Evolutionary conservation across 768 basidiomycete species (phyloP).

Genomic region (Boletus reticuloceps): DNA sequence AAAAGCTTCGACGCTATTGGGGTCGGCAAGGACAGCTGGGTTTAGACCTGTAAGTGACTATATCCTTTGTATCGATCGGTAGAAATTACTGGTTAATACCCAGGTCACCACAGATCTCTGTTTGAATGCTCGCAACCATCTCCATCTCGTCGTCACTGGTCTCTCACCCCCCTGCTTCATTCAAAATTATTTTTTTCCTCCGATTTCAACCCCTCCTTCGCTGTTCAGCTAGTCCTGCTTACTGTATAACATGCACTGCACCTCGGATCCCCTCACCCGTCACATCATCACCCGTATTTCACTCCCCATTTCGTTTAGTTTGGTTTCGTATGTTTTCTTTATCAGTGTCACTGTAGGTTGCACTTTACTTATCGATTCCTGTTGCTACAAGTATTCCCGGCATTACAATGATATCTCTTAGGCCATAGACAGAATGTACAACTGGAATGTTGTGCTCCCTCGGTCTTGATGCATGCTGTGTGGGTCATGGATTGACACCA

Average conservation of each 20-base stretch:
- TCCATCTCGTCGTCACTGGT: background rate
- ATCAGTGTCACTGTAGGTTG: conserved; percentile 24
- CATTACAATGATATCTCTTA: conserved; percentile 30
- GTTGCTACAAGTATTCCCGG: conserved; percentile 31
- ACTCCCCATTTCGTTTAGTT: conserved; percentile 17
- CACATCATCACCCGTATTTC: conserved; percentile 17
- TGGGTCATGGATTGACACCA: background rate
- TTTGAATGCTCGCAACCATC: background rate
- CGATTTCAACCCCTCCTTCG: conserved; percentile 4
- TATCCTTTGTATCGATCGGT: conserved; percentile 43
- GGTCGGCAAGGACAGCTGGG: conserved; percentile 75
- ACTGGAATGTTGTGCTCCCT: conserved; percentile 5
- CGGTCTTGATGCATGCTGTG: background rate
- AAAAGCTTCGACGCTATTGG: conserved; percentile 83
- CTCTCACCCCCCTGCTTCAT: conserved; percentile 2
- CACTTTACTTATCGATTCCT: conserved; percentile 28
- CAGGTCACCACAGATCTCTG: background rate
- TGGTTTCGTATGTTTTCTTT: conserved; percentile 25
- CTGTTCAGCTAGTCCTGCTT: conserved; percentile 18
- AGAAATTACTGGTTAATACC: conserved; percentile 40
- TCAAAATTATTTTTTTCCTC: conserved; percentile 10
- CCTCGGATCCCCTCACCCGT: conserved; percentile 15
- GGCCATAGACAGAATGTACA: conserved; percentile 23
- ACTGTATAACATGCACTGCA: conserved; percentile 25
- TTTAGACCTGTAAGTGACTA: conserved; percentile 49